These are phyloP conservation scores for Fraxinus americana DNA, from an alignment of 257 asterid species.

Conservation along the genomic window DNA sequence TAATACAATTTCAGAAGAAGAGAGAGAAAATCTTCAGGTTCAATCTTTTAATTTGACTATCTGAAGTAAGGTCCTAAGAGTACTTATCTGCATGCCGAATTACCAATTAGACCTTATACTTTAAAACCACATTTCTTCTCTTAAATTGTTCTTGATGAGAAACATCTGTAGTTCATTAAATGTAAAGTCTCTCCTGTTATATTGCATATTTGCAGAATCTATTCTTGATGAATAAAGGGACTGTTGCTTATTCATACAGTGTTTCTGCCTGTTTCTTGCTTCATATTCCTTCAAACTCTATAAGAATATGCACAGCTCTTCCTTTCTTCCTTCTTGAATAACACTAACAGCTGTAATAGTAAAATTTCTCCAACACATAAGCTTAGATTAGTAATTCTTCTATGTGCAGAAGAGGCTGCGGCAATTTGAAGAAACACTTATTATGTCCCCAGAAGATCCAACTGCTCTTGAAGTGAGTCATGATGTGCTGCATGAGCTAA, in stretches of 20 bases:
- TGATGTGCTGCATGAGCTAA: constrained; percentile 24
- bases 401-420: constrained; percentile 70
- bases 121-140: not conserved
- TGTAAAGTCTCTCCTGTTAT: constrained; percentile 10
- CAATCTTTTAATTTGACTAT: constrained; percentile 12
- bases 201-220: not conserved
- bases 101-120: constrained; percentile 14
- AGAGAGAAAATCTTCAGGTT: constrained; percentile 75
- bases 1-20: constrained; percentile 58
- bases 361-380: constrained; percentile 22
- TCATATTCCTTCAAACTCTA: constrained; percentile 23
- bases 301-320: not conserved
- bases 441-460: constrained; percentile 66
- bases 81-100: not conserved
- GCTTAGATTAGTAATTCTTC: constrained; percentile 18
- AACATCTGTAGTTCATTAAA: constrained; percentile 5
- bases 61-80: constrained; percentile 11
- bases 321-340: constrained; percentile 1
- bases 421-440: constrained; percentile 75
- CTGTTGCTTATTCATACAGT: not conserved
- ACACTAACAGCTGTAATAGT: constrained; percentile 3
- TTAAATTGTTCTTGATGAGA: constrained; percentile 11
- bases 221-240: not conserved
- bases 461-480: constrained; percentile 85
- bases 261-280: constrained; percentile 18